Base-by-base conservation (phyloP, 352 stramenopile genomes). In the Pythium aquatile region DNA sequence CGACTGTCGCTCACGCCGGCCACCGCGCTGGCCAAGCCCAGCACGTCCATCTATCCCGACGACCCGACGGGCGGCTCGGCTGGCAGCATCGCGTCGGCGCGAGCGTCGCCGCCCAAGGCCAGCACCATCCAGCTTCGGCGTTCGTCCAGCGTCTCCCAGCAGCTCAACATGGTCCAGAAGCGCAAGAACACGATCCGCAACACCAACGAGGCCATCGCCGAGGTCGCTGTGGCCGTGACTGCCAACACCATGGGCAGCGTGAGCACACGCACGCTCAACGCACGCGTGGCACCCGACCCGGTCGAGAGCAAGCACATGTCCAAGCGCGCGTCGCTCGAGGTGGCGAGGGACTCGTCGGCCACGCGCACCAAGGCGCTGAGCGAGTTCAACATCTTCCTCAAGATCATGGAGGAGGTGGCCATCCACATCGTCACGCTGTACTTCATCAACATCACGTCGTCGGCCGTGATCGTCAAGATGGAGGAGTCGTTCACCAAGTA, bases 371-470 rank as follows among this genome's bases (percentile, higher is more conserved):
- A 82, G 24, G 79, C 79, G 3, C 73, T 91, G 51, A 89, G 65
- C 54, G 83, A 91, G 65, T 90, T 91, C 60, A 85, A 78, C 60
- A 66, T 91, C 35, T 92, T 90, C 65, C 70, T 92, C 37, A 87
- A 87, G 61, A 82, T 90, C 72, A 89, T 91, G 71, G 85, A 93
- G 61, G 79, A 93, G 46, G 83, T 92, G 13, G 85, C 79, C 35
- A 90, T 91, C 48, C 85, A 93, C 68, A 82, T 81, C 40, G 68
- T 91, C 39, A 92, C 80, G 46, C 73, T 92, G 52, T 91, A 92
- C 63, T 93, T 93, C 58, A 87, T 91, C 71, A 89, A 86, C 66
- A 83, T 92, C 66, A 84, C 76, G 40, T 87, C 81, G 13, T 78
- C 81, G 9, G 68, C 72, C 0, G 81, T 90, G 20, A 89, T 92